Conservation (phyloP, 495 filamentous ascomycete species). For the Polyplosphaeria fusca region DNA sequence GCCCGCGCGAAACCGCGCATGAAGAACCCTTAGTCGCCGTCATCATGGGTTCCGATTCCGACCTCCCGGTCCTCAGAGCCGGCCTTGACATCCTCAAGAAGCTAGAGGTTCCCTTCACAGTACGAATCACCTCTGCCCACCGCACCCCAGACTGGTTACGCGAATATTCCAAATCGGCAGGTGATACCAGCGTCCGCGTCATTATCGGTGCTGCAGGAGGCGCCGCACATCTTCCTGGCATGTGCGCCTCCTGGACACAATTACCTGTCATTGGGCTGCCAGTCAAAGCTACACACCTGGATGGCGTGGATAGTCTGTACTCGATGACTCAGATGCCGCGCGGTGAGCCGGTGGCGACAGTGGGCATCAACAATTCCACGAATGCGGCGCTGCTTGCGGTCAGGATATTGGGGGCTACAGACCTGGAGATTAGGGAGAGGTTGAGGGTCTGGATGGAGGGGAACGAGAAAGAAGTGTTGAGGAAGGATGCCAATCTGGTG, state of each 20-base stretch:
- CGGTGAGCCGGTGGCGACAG: constrained; percentile 70
- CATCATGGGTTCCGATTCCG: constrained; percentile 94
- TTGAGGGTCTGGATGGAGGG: constrained; percentile 64
- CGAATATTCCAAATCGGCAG: constrained; percentile 66
- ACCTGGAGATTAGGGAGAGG: constrained; percentile 56
- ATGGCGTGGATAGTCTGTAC: constrained; percentile 84
- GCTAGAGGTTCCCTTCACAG: constrained; percentile 70
- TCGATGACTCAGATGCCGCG: constrained; percentile 92
- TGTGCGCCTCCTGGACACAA: constrained; percentile 81
- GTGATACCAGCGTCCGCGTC: constrained; percentile 69
- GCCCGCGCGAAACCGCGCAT: not conserved
- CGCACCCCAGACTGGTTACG: constrained; percentile 84
- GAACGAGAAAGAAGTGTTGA: constrained; percentile 61
- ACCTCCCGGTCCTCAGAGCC: constrained; percentile 73
- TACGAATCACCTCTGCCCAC: constrained; percentile 90
- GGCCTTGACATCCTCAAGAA: constrained; percentile 72
- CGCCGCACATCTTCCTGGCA: constrained; percentile 87
- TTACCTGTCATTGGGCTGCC: constrained; percentile 92
- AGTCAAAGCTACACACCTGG: constrained; percentile 78
- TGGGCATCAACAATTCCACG: constrained; percentile 88
- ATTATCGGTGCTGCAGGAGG: constrained; percentile 95
- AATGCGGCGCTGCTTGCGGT: constrained; percentile 90
- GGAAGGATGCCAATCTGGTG: constrained; percentile 64
- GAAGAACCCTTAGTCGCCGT: constrained; percentile 67
- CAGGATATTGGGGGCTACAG: constrained; percentile 71